Conservation (phyloP, 2,329 filamentous ascomycete genomes). For the Scedosporium dehoogii region DNA sequence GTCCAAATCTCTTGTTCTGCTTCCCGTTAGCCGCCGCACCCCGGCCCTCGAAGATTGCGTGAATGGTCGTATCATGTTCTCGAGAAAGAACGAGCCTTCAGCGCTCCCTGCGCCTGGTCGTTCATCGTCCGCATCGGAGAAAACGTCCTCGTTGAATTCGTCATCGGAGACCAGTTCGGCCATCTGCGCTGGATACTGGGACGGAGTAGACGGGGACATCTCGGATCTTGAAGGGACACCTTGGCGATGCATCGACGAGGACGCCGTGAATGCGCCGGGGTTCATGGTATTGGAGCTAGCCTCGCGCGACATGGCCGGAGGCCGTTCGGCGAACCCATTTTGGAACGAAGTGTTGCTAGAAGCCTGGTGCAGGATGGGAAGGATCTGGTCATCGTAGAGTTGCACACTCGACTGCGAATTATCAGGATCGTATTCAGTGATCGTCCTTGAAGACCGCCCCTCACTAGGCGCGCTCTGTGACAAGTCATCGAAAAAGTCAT, state of each 20-base stretch:
- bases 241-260: slow-evolving; percentile 43
- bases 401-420: slow-evolving; percentile 66
- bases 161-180: slow-evolving; percentile 65
- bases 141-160: slow-evolving; percentile 61
- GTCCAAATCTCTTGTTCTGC: slow-evolving; percentile 29
- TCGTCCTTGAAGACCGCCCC: slow-evolving; percentile 49
- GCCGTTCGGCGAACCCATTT: slow-evolving; percentile 73
- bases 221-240: background rate
- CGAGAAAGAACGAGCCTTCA: slow-evolving; percentile 44
- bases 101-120: slow-evolving; percentile 25
- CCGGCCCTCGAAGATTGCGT: slow-evolving; percentile 47
- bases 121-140: slow-evolving; percentile 68
- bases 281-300: slow-evolving; percentile 53
- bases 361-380: slow-evolving; percentile 82
- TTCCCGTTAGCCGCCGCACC: slow-evolving; percentile 53
- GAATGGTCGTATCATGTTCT: slow-evolving; percentile 51
- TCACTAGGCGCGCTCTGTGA: slow-evolving; percentile 45
- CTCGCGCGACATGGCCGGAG: slow-evolving; percentile 49
- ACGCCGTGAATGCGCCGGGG: slow-evolving; percentile 46
- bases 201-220: background rate
- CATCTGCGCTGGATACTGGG: slow-evolving; percentile 35
- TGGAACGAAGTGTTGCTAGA: slow-evolving; percentile 76
- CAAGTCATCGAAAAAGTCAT: slow-evolving; percentile 72
- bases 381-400: slow-evolving; percentile 85
- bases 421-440: slow-evolving; percentile 55